These are phyloP conservation scores for Neofusicoccum kwambonambiense DNA, from an alignment of 2,329 filamentous ascomycete genomes.

Conservation along the genomic window DNA sequence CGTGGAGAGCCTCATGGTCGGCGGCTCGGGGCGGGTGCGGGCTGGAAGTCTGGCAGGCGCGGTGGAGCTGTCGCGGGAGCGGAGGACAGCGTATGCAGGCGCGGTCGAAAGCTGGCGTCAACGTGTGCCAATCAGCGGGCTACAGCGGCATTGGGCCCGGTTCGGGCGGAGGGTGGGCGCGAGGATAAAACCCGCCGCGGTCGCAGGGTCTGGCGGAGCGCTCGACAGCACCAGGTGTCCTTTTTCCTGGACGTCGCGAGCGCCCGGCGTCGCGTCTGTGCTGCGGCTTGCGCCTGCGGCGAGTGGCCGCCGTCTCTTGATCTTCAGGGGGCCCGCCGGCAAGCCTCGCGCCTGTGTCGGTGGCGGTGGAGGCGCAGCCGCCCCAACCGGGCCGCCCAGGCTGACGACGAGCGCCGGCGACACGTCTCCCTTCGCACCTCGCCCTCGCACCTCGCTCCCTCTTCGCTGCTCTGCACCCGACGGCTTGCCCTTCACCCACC, in stretches of 20 bases:
- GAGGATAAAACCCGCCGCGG: slow-evolving; percentile 2
- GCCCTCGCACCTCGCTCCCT: neutral
- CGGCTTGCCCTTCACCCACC: neutral
- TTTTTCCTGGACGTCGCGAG: neutral
- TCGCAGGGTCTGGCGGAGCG: neutral
- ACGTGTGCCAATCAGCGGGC: slow-evolving; percentile 14
- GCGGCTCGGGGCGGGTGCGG: neutral
- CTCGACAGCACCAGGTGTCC: neutral
- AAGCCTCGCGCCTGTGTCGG: too few relatives aligned
- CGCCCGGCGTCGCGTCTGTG: slow-evolving; percentile 1
- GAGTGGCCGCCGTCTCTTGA: neutral
- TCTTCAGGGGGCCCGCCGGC: slow-evolving; percentile 2
- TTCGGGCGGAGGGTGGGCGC: neutral
- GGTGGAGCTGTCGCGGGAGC: slow-evolving; percentile 23
- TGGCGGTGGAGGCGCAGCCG: too few relatives aligned
- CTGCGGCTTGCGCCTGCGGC: neutral
- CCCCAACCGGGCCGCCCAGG: neutral
- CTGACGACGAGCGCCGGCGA: neutral
- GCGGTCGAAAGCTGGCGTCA: neutral
- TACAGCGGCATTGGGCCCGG: neutral
- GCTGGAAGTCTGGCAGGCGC: slow-evolving; percentile 14
- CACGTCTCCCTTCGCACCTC: neutral
- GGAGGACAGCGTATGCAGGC: slow-evolving; percentile 19
- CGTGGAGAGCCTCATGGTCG: slow-evolving; percentile 67
- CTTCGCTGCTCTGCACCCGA: too few relatives aligned